Conservation (phyloP, 2,329 filamentous ascomycete genomes). For the Trichoderma koningiopsis region DNA sequence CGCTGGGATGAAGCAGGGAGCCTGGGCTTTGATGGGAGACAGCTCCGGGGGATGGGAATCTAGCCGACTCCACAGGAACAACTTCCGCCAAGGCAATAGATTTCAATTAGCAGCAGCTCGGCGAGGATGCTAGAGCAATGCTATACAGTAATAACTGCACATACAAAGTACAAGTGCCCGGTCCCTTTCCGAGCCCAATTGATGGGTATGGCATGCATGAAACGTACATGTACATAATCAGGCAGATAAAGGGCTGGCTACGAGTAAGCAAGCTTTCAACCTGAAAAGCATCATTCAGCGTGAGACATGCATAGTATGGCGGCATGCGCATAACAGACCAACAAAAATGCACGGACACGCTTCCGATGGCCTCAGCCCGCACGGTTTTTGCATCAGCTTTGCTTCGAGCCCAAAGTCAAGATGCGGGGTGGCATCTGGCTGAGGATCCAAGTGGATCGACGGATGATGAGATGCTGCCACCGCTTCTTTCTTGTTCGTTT, state of each 20-base stretch:
- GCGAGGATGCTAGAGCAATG: background rate
- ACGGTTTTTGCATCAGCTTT: conserved; percentile 16
- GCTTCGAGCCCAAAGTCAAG: background rate
- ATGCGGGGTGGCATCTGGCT: conserved; percentile 12
- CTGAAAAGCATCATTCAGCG: background rate
- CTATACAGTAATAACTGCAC: too few species aligned
- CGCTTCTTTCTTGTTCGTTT: conserved; percentile 11
- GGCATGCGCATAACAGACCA: background rate
- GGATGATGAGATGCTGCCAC: conserved; percentile 6
- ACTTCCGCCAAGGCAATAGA: conserved; percentile 5
- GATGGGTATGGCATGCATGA: conserved; percentile 5
- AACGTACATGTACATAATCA: background rate
- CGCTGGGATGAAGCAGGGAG: background rate
- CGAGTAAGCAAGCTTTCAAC: background rate
- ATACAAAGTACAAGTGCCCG: background rate
- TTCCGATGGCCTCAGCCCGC: conserved; percentile 18
- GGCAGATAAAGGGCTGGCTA: background rate
- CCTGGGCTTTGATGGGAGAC: background rate
- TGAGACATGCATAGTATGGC: background rate
- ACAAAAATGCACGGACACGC: conserved; percentile 5
- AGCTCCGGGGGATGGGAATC: background rate
- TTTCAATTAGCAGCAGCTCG: background rate
- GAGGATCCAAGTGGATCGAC: conserved; percentile 1
- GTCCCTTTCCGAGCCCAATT: background rate
- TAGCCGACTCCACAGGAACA: background rate